Evolutionary conservation across 495 filamentous ascomycete species (phyloP), one percentile per base, ranked within the genome.

Genomic region (Penicillium robsamsonii): DNA sequence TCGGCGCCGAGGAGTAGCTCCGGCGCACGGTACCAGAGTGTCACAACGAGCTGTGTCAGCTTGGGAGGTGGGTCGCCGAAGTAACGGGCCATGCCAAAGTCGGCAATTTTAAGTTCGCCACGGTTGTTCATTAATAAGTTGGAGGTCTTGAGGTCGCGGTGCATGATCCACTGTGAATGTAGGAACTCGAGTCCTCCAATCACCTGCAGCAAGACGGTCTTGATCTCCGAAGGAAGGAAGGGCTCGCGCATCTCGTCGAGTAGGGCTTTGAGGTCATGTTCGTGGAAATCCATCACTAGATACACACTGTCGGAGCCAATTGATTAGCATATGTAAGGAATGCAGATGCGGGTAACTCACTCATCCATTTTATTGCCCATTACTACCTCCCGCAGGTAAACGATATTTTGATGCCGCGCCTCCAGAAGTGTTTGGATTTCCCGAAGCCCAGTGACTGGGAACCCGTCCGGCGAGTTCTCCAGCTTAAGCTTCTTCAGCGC

Each of bases 71-170:
- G 91, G 63, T 94, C 88, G 31, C 89, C 89, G 57, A 87, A 88
- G 77, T 92, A 92, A 25, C 94, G 84, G 5, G 94, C 93, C 89
- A 98, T 96, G 69, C 94, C 94, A 64, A 98, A 98, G 72, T 98
- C 94, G 43, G 94, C 94, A 57, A 98, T 84, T 70, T 97, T 97
- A 75, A 97, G 87, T 70, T 89, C 87, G 49, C 94, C 94, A 18
- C 91, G 90, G 77, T 98, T 97, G 76, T 90, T 93, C 72, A 98
- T 84, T 50, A 98, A 84, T 15, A 97, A 84, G 68, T 98, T 98
- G 33, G 90, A 94, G 27, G 93, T 96, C 70, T 98, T 98, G 50
- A 98, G 85, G 69, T 98, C 94, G 33, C 94, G 90, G 75, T 98
- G 94, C 46, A 98, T 81, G 64, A 98, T 96, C 88, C 89, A 95